Conservation (phyloP, 1,139 yeast genomes). For the Geotrichum klebahnii region DNA sequence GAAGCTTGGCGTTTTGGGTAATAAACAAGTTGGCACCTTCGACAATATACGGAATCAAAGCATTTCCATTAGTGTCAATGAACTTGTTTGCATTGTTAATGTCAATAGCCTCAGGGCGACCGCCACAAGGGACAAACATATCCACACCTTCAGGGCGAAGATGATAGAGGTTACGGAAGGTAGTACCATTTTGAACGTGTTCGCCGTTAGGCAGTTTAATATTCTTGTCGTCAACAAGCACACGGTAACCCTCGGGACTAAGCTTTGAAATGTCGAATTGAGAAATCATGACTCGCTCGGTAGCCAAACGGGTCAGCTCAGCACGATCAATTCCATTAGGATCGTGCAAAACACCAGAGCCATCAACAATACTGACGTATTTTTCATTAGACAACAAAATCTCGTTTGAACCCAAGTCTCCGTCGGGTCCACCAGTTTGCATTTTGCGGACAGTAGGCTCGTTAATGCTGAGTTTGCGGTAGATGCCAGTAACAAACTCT, state of each 20-base stretch:
- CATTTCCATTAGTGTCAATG: slow-evolving; percentile 74
- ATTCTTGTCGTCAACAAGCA: slow-evolving; percentile 82
- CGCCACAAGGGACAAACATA: slow-evolving; percentile 96
- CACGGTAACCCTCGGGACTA: slow-evolving; percentile 71
- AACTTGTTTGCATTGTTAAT: slow-evolving; percentile 72
- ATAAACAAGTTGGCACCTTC: slow-evolving; percentile 97
- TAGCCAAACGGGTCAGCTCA: slow-evolving; percentile 77
- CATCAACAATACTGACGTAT: slow-evolving; percentile 88
- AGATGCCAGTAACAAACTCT: slow-evolving; percentile 83
- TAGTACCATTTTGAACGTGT: slow-evolving; percentile 73
- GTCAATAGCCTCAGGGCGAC: slow-evolving; percentile 95
- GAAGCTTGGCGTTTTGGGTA: slow-evolving; percentile 87
- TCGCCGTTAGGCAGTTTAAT: slow-evolving; percentile 72
- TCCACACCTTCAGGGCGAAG: slow-evolving; percentile 64
- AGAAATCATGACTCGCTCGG: slow-evolving; percentile 69
- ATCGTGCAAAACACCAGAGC: slow-evolving; percentile 91
- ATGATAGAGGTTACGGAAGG: slow-evolving; percentile 92
- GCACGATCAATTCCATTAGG: slow-evolving; percentile 79
- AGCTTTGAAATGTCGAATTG: slow-evolving; percentile 64
- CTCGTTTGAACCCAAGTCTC: slow-evolving; percentile 95
- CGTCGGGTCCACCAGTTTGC: slow-evolving; percentile 99
- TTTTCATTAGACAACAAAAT: slow-evolving; percentile 79
- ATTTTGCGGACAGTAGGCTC: slow-evolving; percentile 66
- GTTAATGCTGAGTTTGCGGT: slow-evolving; percentile 63
- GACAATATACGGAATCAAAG: slow-evolving; percentile 79